A percentile compares a stretch with the other conserved stretches of the same genome.
Conservation (phyloP, 2,329 filamentous ascomycete species). For the Paraphoma chrysanthemicola region DNA sequence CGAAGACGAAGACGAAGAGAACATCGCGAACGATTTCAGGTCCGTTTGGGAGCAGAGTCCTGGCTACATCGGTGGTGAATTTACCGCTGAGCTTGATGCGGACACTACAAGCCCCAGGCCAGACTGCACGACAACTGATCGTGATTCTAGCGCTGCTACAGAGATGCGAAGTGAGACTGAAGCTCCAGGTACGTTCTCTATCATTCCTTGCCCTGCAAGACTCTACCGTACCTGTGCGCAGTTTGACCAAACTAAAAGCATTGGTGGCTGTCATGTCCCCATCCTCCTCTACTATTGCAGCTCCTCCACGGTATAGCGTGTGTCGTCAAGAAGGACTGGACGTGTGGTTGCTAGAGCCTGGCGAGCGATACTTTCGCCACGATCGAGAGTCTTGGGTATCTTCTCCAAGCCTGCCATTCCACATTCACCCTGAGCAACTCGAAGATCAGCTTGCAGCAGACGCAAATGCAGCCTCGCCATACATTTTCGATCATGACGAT, state of each 20-base stretch:
- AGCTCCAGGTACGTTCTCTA: too few relatives aligned
- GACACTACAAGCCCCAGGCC: too few relatives aligned
- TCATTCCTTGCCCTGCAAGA: background rate
- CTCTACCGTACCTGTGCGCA: background rate
- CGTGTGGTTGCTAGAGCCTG: conserved; percentile 4
- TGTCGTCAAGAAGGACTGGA: conserved; percentile 6
- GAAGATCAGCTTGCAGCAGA: conserved; percentile 26
- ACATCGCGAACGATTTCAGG: background rate
- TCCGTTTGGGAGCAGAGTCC: too few relatives aligned
- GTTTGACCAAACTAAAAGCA: background rate
- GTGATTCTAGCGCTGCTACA: too few relatives aligned
- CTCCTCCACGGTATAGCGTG: background rate
- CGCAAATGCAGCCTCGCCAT: conserved; percentile 21
- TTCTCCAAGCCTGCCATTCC: conserved; percentile 16
- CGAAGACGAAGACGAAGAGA: background rate
- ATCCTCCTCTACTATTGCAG: background rate
- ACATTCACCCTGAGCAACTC: conserved; percentile 22
- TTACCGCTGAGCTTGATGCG: too few relatives aligned
- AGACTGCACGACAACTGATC: too few relatives aligned
- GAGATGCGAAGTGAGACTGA: too few relatives aligned
- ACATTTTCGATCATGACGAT: conserved; percentile 26
- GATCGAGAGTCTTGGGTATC: conserved; percentile 13
- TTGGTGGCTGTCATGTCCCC: background rate
- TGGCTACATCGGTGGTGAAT: too few relatives aligned
- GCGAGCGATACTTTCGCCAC: conserved; percentile 9